Conservation (phyloP, 2,329 filamentous ascomycete genomes). For the Aspergillus pseudotamarii region DNA sequence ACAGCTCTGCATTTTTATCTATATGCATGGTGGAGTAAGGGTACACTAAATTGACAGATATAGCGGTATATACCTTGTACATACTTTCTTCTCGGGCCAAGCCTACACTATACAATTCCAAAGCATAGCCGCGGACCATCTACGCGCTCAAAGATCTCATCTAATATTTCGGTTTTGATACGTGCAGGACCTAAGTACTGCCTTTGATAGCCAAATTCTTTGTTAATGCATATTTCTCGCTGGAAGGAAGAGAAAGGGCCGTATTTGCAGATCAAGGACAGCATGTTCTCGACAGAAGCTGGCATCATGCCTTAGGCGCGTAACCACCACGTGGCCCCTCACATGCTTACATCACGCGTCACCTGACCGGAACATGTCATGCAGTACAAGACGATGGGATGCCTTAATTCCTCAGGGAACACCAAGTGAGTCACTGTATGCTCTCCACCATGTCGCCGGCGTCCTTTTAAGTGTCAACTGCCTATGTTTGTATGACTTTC, state of each 20-base stretch:
- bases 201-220: background rate
- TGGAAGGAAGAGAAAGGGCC: background rate
- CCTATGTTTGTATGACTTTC: background rate
- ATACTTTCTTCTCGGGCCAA: background rate
- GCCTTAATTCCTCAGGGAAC: conserved; percentile 2
- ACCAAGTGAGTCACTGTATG: conserved; percentile 7
- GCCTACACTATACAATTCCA: background rate
- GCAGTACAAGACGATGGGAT: background rate
- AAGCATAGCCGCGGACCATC: background rate
- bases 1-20: background rate
- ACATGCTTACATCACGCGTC: conserved; percentile 13
- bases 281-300: background rate
- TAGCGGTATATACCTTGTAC: background rate
- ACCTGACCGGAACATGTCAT: conserved; percentile 14
- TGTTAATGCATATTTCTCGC: background rate
- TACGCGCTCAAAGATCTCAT: background rate
- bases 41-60: background rate
- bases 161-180: background rate
- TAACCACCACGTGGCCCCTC: background rate
- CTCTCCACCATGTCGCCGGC: conserved; percentile 4
- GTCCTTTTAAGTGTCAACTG: conserved; percentile 4
- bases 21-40: background rate
- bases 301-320: background rate
- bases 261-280: no score
- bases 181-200: background rate